Conservation (phyloP, 2,329 filamentous ascomycete genomes). For the Teratosphaeria viscida region DNA sequence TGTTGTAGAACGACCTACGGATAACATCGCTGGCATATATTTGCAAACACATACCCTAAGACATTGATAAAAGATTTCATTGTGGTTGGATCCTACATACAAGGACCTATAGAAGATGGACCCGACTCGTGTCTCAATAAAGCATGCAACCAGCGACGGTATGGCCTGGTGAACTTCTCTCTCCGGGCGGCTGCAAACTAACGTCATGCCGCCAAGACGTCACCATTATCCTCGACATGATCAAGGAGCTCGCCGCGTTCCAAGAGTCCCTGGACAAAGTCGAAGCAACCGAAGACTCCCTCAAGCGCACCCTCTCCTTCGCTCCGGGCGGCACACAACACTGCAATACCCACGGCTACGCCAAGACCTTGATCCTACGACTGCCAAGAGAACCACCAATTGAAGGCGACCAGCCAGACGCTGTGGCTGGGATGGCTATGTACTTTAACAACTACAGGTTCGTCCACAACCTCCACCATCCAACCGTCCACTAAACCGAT, state of each 20-base stretch:
- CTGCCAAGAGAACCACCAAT: constrained; percentile 27
- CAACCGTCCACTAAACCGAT: neutral
- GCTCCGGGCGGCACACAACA: constrained; percentile 35
- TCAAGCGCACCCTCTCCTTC: constrained; percentile 70
- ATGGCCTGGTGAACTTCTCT: neutral
- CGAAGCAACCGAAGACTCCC: constrained; percentile 64
- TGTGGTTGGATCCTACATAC: no score
- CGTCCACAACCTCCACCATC: neutral
- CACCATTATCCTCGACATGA: constrained; percentile 66
- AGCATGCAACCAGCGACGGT: neutral
- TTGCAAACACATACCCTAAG: no score
- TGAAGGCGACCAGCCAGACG: constrained; percentile 29
- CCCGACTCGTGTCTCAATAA: neutral
- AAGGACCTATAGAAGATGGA: neutral
- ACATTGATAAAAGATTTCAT: no score
- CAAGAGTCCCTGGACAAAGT: constrained; percentile 67
- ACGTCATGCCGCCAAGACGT: constrained; percentile 49
- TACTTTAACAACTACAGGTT: constrained; percentile 80
- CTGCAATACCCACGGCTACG: constrained; percentile 45
- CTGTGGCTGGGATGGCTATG: constrained; percentile 65
- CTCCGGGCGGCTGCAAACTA: neutral
- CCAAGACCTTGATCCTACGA: constrained; percentile 61
- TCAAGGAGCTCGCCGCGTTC: constrained; percentile 79
- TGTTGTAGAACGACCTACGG: neutral
- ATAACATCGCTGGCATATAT: neutral